Base-by-base conservation (phyloP, 2,329 filamentous ascomycete species). In the Aureobasidium sp. region DNA sequence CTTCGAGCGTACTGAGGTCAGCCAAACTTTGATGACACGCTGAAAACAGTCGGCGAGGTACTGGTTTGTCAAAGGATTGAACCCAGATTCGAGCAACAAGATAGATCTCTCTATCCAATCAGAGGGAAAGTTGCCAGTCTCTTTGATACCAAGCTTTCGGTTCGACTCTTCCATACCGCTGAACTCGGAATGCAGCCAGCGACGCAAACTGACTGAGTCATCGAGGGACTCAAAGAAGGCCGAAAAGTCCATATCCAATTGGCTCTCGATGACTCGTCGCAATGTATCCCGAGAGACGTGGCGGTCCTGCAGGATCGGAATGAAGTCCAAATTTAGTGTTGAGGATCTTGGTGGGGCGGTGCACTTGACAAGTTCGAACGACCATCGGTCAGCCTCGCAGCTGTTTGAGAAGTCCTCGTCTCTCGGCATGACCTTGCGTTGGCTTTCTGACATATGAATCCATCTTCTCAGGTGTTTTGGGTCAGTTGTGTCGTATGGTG, bases 381-480 rank as follows among this genome's bases (percentile, higher is more conserved):
- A 89, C 2, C 86, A 77, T 48, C 88, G 79, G 39, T 78, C 68
- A 25, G 63, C 64, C 45, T 83, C 76, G 55, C 72, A 77, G 0
- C 70, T 69, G 32, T 63, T 64, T 8, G 83, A 79, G 0, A 69
- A 41, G 30, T 78, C 78, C 37, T 82, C 77, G 30, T 79, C 81
- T 25, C 72, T 72, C 11, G 70, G 69, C 0, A 77, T 63, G 78
- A 89, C 91, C 67, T 93, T 93, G 0, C 79, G 73, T 63, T 93
- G 90, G 0, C 86, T 90, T 0, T 80, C 72, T 0, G 76, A 78
- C 16, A 87, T 83, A 61, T 86, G 79, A 45, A 91, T 88, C 87
- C 86, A 89, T 10, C 77, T 71, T 2, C 71, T 69, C 25, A 73
- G 67, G 16, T 84, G 73, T 0, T 76, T 69, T 0, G 66, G 59